Percentiles rank a stretch among this genome's conserved stretches.
Evolutionary conservation across 2,329 filamentous ascomycete species (phyloP).

Genomic region (Eutypa lata): DNA sequence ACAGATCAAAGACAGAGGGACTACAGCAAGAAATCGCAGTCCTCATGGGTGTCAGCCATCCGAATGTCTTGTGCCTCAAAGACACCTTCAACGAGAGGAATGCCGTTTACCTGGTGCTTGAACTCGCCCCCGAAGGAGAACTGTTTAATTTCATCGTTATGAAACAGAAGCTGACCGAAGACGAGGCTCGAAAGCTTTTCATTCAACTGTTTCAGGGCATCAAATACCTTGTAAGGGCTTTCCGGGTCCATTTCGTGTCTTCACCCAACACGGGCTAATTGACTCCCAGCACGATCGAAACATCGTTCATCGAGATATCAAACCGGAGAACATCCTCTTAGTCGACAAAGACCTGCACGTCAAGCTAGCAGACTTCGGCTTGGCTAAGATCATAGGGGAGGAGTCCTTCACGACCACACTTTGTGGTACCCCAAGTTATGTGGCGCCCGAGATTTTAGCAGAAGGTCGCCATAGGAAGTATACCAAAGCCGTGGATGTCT

Average conservation of each 20-base stretch:
- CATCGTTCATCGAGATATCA: conserved; percentile 96
- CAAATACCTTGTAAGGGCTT: conserved; percentile 79
- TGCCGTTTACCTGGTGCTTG: conserved; percentile 86
- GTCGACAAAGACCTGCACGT: conserved; percentile 80
- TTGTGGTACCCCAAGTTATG: conserved; percentile 95
- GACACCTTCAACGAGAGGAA: conserved; percentile 92
- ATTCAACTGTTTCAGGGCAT: conserved; percentile 88
- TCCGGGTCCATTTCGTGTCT: not conserved
- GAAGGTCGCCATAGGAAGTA: conserved; percentile 81
- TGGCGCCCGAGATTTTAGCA: conserved; percentile 91
- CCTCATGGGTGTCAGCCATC: conserved; percentile 94
- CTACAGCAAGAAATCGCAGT: conserved; percentile 95
- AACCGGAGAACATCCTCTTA: conserved; percentile 92
- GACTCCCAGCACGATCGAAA: conserved; percentile 82
- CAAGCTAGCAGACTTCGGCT: conserved; percentile 93
- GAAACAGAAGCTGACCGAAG: conserved; percentile 83
- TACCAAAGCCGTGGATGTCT: conserved; percentile 91
- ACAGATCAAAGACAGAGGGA: conserved; percentile 78
- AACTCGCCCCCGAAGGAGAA: conserved; percentile 89
- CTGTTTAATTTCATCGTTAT: conserved; percentile 93
- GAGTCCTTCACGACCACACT: conserved; percentile 96
- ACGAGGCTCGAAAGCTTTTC: conserved; percentile 83
- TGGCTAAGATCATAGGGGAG: conserved; percentile 98
- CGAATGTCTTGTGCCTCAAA: conserved; percentile 87
- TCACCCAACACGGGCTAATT: not conserved